Percentiles rank a stretch among this genome's conserved stretches.
Evolutionary conservation across 192 early-diverging fungal genomes (phyloP).

Genomic region (Haplosporangium gracile): DNA sequence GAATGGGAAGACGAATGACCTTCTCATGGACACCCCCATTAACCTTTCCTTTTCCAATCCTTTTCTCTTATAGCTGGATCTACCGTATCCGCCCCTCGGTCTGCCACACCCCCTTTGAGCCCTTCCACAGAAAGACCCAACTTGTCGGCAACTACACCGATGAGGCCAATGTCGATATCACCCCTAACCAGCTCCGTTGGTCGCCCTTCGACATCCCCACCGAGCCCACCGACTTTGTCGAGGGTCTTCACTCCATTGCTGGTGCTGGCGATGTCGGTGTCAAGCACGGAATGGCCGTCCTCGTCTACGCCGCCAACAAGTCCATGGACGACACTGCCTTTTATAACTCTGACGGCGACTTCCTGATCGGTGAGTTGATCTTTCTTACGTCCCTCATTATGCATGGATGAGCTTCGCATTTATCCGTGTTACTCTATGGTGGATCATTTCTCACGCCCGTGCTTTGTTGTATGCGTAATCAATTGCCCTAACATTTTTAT

Average conservation of each 20-base stretch:
- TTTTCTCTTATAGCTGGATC: conserved; percentile 77
- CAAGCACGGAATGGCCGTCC: conserved; percentile 85
- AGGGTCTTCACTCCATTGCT: conserved; percentile 86
- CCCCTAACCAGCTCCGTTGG: conserved; percentile 95
- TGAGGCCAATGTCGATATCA: conserved; percentile 67
- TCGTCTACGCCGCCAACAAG: conserved; percentile 84
- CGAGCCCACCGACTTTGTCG: conserved; percentile 80
- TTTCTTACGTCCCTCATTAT: background rate
- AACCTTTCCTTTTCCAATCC: background rate
- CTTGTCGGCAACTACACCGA: conserved; percentile 74
- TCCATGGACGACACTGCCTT: conserved; percentile 86
- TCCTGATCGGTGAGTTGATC: conserved; percentile 77
- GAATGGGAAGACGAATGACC: background rate
- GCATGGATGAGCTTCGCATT: background rate
- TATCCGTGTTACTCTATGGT: background rate
- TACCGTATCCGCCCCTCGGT: conserved; percentile 97
- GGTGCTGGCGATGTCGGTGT: conserved; percentile 88
- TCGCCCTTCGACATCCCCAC: conserved; percentile 84
- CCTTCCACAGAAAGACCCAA: conserved; percentile 32
- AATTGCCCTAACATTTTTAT: background rate
- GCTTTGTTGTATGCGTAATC: too few species aligned
- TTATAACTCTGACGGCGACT: conserved; percentile 93
- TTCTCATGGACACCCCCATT: background rate
- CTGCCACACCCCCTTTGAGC: conserved; percentile 79
- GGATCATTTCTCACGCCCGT: background rate